Percentiles rank a stretch among this genome's conserved stretches.
These are phyloP conservation scores for Suhomyces atakaporum DNA, from an alignment of 1,139 yeast species.

Conservation along the genomic window DNA sequence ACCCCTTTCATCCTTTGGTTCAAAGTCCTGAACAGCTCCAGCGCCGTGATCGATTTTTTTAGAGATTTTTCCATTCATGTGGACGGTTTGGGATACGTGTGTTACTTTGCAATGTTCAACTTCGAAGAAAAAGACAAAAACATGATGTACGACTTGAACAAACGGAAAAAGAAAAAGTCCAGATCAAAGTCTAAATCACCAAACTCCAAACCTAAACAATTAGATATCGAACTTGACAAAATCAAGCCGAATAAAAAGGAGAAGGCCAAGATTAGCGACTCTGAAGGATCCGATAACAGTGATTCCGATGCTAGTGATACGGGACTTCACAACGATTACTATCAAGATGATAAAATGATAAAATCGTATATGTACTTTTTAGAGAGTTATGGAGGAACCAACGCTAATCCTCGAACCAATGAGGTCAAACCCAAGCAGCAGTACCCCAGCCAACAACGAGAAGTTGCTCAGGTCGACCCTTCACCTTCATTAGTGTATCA, in stretches of 20 bases:
- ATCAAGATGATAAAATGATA: constrained; percentile 86
- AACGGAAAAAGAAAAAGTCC: constrained; percentile 24
- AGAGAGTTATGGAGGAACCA: constrained; percentile 65
- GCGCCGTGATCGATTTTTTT: constrained; percentile 82
- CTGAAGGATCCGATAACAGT: constrained; percentile 19
- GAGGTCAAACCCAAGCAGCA: no score
- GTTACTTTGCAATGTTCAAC: constrained; percentile 91
- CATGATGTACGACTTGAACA: constrained; percentile 43
- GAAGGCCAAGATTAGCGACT: constrained; percentile 16
- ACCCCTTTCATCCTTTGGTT: constrained; percentile 90
- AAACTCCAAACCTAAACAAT: constrained; percentile 9
- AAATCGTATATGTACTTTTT: constrained; percentile 85
- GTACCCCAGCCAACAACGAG: no score
- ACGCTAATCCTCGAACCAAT: constrained; percentile 6
- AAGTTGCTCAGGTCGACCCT: constrained; percentile 12
- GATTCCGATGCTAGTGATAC: constrained; percentile 40
- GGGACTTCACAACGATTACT: constrained; percentile 25
- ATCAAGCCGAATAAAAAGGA: constrained; percentile 12
- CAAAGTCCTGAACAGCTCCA: constrained; percentile 70
- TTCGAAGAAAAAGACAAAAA: constrained; percentile 61
- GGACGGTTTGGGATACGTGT: constrained; percentile 93
- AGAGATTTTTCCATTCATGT: constrained; percentile 87
- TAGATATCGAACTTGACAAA: constrained; percentile 19
- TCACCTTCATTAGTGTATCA: constrained; percentile 13
- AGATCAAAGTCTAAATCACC: constrained; percentile 3